Conservation (phyloP, 768 basidiomycete species). For the Tulasnella sp. region DNA sequence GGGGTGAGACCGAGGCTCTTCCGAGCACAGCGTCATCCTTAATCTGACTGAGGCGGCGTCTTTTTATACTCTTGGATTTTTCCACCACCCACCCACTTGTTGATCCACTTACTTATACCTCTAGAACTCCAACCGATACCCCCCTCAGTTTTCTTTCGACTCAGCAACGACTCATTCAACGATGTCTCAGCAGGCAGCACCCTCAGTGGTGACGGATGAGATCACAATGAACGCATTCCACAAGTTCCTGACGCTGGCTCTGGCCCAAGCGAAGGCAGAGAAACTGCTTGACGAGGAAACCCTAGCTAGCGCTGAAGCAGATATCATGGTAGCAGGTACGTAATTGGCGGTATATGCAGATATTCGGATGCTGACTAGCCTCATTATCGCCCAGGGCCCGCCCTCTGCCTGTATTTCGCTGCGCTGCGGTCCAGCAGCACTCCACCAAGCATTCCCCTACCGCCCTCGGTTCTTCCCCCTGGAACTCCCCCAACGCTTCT, state of each 20-base stretch:
- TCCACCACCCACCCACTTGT: conserved; percentile 10
- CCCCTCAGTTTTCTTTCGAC: not conserved
- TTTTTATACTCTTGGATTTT: not conserved
- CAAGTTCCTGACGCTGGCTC: conserved; percentile 71
- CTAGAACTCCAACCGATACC: conserved; percentile 3
- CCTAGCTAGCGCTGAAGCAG: conserved; percentile 71
- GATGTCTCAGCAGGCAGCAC: not conserved
- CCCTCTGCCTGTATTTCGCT: conserved; percentile 79
- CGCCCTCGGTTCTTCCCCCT: conserved; percentile 41
- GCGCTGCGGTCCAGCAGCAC: conserved; percentile 69
- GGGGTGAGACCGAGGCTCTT: not conserved
- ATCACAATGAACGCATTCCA: conserved; percentile 77
- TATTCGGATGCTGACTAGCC: conserved; percentile 14
- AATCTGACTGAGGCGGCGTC: not conserved
- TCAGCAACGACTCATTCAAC: not conserved
- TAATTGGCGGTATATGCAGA: not conserved
- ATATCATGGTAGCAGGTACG: conserved; percentile 81
- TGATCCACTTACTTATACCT: not conserved
- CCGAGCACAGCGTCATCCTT: not conserved
- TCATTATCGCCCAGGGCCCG: conserved; percentile 53
- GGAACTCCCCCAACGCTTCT: conserved; percentile 51
- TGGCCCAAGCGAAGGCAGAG: conserved; percentile 72
- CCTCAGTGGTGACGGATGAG: conserved; percentile 33
- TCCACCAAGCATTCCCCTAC: conserved; percentile 78
- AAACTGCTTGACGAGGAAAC: conserved; percentile 66